Evolutionary conservation across 2,329 filamentous ascomycete species (phyloP).

Genomic region (Pseudopithomyces maydicus): DNA sequence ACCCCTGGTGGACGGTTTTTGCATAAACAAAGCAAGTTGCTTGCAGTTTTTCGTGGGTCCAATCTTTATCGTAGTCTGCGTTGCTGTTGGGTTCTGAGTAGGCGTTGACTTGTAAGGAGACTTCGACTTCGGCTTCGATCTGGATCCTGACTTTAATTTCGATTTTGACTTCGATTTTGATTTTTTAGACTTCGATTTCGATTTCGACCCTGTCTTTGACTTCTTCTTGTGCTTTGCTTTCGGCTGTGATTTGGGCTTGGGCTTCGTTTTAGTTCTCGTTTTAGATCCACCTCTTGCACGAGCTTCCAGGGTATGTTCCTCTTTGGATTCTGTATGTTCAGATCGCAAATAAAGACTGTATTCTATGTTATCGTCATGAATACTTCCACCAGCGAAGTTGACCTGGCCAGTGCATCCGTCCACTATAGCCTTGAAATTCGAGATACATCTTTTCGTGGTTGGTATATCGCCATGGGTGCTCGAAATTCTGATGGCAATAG

Average conservation of each 20-base stretch:
- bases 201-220: conserved; percentile 30
- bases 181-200: conserved; percentile 49
- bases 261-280: background rate
- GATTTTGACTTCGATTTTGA: conserved; percentile 36
- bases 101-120: background rate
- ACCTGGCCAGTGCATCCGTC: background rate
- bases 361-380: background rate
- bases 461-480: background rate
- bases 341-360: background rate
- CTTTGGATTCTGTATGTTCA: background rate
- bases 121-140: conserved; percentile 44
- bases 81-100: conserved; percentile 55
- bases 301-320: background rate
- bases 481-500: background rate
- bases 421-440: background rate
- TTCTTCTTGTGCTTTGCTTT: background rate
- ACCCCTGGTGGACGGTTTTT: background rate
- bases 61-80: conserved; percentile 62
- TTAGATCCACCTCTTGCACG: background rate
- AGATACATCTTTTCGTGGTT: background rate
- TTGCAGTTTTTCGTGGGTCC: conserved; percentile 51
- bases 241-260: background rate
- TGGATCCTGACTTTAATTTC: conserved; percentile 39
- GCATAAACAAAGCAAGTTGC: conserved; percentile 4
- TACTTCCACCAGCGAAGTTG: background rate